Percentiles rank a stretch among this genome's conserved stretches.
phyloP scores from a whole-genome alignment of 495 filamentous ascomycete genomes.

The Penicillium daleae region DNA sequence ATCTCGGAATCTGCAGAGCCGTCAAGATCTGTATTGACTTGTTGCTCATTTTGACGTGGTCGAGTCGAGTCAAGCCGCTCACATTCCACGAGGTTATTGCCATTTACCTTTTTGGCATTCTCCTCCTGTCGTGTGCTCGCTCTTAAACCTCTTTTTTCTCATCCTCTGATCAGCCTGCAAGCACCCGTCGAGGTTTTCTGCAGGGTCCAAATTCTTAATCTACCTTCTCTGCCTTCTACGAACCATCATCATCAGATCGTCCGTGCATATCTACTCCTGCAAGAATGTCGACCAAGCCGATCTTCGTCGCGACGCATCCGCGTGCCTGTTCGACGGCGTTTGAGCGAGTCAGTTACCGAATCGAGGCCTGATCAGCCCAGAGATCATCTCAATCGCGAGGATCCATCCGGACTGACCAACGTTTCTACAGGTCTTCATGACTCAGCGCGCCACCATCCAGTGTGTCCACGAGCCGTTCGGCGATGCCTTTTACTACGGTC shows the following conservation, averaged over 20 bases:
- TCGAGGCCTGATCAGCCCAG: background rate
- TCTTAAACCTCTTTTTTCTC: background rate
- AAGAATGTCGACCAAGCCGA: conserved; percentile 75
- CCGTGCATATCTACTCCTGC: conserved; percentile 2
- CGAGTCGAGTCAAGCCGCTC: background rate
- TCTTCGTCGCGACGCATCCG: conserved; percentile 93
- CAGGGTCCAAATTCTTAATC: conserved; percentile 3
- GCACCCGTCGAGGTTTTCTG: background rate
- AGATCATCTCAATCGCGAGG: background rate
- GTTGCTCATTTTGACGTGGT: background rate
- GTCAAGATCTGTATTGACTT: background rate
- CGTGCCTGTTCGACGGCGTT: conserved; percentile 94
- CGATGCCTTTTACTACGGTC: conserved; percentile 94
- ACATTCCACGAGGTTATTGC: conserved; percentile 27
- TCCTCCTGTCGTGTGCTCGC: conserved; percentile 7
- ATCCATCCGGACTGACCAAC: background rate
- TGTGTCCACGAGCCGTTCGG: conserved; percentile 96
- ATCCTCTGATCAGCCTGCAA: conserved; percentile 6
- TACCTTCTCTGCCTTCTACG: background rate
- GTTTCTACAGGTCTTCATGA: conserved; percentile 85
- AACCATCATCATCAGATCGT: background rate
- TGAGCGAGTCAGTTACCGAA: conserved; percentile 67
- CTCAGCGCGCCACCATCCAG: conserved; percentile 72
- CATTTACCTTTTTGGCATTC: conserved; percentile 17
- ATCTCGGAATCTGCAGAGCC: background rate